Percentiles rank a stretch among this genome's conserved stretches.
These are phyloP conservation scores for Ceratocystis albifundus DNA, from an alignment of 2,329 filamentous ascomycete genomes.

Conservation along the genomic window DNA sequence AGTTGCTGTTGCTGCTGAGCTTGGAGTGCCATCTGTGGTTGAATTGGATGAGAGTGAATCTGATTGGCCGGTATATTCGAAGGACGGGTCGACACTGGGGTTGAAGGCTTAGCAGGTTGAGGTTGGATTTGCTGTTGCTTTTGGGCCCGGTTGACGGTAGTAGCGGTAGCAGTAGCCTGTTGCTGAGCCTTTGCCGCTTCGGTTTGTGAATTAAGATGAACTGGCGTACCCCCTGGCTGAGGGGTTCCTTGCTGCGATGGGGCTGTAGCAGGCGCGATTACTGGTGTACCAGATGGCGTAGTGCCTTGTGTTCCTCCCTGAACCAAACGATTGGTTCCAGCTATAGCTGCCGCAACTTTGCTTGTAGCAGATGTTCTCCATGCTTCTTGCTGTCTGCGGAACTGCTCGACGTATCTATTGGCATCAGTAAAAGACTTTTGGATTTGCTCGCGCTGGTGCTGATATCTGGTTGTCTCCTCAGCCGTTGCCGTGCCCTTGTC, in stretches of 20 bases:
- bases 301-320: slow-evolving; percentile 9
- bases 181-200: slow-evolving; percentile 23
- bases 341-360: slow-evolving; percentile 17
- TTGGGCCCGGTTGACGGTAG: slow-evolving; percentile 12
- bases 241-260: slow-evolving; percentile 11
- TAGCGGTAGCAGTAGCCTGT: slow-evolving; percentile 17
- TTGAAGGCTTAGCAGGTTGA: slow-evolving; percentile 20
- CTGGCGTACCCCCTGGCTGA: slow-evolving; percentile 2
- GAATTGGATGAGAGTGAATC: slow-evolving; percentile 23
- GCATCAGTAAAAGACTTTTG: slow-evolving; percentile 39
- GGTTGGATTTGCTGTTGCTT: slow-evolving; percentile 20
- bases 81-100: slow-evolving; percentile 4
- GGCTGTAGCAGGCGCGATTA: slow-evolving; percentile 8
- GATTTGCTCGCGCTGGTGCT: slow-evolving; percentile 35
- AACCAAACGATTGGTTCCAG: slow-evolving; percentile 16
- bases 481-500: slow-evolving; percentile 36
- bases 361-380: slow-evolving; percentile 25
- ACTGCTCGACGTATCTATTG: slow-evolving; percentile 37
- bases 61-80: slow-evolving; percentile 16
- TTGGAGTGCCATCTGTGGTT: slow-evolving; percentile 25
- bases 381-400: slow-evolving; percentile 37
- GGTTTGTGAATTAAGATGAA: slow-evolving; percentile 13
- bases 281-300: slow-evolving; percentile 1
- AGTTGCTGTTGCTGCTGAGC: slow-evolving; percentile 18
- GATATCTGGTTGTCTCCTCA: slow-evolving; percentile 38